Evolutionary conservation across 2,329 filamentous ascomycete genomes (phyloP).

Genomic region (Westerdykella sp.): DNA sequence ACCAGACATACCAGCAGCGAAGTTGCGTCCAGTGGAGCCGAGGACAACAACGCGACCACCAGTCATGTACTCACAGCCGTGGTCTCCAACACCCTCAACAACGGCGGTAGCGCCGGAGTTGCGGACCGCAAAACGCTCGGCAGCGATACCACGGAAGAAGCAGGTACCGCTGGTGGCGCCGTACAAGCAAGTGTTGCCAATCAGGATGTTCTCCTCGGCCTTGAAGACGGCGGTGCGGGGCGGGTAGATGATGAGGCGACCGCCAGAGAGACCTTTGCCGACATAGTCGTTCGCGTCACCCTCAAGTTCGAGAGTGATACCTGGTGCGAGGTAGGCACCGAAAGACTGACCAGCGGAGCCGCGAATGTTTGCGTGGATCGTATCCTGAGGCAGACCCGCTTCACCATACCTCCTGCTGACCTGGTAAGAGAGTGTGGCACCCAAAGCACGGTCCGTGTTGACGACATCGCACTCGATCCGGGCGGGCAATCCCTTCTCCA

Average conservation of each 20-base stretch:
- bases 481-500: slow-evolving; percentile 89
- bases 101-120: slow-evolving; percentile 96
- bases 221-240: slow-evolving; percentile 87
- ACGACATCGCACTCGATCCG: slow-evolving; percentile 93
- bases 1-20: slow-evolving; percentile 96
- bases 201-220: slow-evolving; percentile 89
- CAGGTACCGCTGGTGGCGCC: slow-evolving; percentile 85
- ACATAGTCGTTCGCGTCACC: slow-evolving; percentile 97
- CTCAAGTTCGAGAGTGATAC: slow-evolving; percentile 90
- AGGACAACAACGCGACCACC: slow-evolving; percentile 84
- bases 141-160: slow-evolving; percentile 95
- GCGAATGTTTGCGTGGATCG: slow-evolving; percentile 93
- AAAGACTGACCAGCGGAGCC: slow-evolving; percentile 96
- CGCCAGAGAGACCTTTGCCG: slow-evolving; percentile 90
- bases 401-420: slow-evolving; percentile 90
- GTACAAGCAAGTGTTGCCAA: slow-evolving; percentile 93
- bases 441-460: slow-evolving; percentile 91
- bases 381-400: slow-evolving; percentile 81
- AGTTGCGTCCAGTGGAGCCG: slow-evolving; percentile 88
- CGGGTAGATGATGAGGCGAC: slow-evolving; percentile 87
- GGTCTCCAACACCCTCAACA: slow-evolving; percentile 92
- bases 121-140: slow-evolving; percentile 91
- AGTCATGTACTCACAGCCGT: slow-evolving; percentile 98
- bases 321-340: slow-evolving; percentile 86
- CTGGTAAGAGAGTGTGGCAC: slow-evolving; percentile 90